Base-by-base conservation (phyloP, 768 basidiomycete species). In the Neoboletus brunneissimus region DNA sequence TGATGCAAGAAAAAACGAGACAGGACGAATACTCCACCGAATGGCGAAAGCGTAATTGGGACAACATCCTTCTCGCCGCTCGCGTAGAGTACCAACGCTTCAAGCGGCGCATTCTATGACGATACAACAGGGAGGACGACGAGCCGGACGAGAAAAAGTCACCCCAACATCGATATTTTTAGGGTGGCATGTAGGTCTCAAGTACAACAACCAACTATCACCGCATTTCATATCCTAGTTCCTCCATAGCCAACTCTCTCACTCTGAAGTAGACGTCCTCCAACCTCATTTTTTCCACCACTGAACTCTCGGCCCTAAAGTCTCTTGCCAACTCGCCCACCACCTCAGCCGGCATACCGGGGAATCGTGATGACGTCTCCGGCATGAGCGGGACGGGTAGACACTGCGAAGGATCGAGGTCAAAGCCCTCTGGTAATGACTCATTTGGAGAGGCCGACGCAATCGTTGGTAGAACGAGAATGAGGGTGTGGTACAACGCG, bases 361-460 rank as follows among this genome's bases (percentile, higher is more conserved):
- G 84, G 83, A 88, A 91, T 16, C 90, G 81, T 9, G 87, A 84
- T 15, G 75, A 72, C 22, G 91, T 81, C 63, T 91, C 88, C 11
- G 78, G 75, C 49, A 67, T 66, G 4, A 82, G 73, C 9, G 90
- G 89, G 15, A 81, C 75, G 11, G 80, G 68, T 29, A 87, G 67
- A n/a, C 86, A 84, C 43, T 82, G 78, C 20, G 76, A 76, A 5
- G 88, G 88, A 42, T 75, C 69, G 10, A 83, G 77, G 56, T 83
- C 79, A 57, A 79, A 81, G 0, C 80, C 81, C 55, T 77, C 68
- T 32, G 77, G 73, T 45, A 77, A 64, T 43, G 69, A 63, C 23
- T 76, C 71, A 49, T 76, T 63, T n/a, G 61, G 57, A 11, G 60
- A 47, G 20, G 61, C 31, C 1, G 67, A 63, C n/a, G 25, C 56